phyloP scores from a whole-genome alignment of 257 asterid genomes.

The Lantana camara region DNA sequence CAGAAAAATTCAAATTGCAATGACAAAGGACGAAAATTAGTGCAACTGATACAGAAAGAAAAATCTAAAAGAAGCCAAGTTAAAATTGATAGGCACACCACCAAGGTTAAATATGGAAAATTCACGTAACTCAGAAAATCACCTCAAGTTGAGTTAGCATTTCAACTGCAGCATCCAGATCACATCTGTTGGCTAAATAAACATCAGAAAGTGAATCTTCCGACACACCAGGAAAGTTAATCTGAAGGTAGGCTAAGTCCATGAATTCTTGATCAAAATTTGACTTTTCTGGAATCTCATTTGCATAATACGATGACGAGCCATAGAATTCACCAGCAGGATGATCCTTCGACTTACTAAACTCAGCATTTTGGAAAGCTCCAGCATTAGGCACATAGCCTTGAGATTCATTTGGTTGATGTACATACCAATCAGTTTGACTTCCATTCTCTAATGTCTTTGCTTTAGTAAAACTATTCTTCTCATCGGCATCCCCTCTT shows the following conservation, averaged over 20 bases:
- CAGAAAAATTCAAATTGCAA: neutral
- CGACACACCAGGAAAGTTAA: slow-evolving; percentile 56
- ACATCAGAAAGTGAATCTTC: slow-evolving; percentile 59
- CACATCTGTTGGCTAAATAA: slow-evolving; percentile 49
- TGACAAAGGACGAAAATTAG: neutral
- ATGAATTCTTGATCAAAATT: slow-evolving; percentile 41
- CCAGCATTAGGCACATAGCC: slow-evolving; percentile 5
- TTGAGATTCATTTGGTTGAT: slow-evolving; percentile 27
- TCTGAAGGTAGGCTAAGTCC: slow-evolving; percentile 54
- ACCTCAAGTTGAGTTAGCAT: slow-evolving; percentile 68
- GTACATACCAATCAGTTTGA: slow-evolving; percentile 33
- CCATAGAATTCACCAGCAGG: slow-evolving; percentile 35
- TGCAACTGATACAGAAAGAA: too few species aligned
- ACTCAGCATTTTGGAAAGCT: slow-evolving; percentile 25
- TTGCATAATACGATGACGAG: slow-evolving; percentile 35
- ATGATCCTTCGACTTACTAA: slow-evolving; percentile 33
- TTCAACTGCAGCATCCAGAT: slow-evolving; percentile 56
- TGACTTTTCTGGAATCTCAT: slow-evolving; percentile 33
- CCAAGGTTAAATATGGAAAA: neutral
- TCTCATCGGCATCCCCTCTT: slow-evolving; percentile 42
- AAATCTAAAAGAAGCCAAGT: too few species aligned
- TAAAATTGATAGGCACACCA: neutral
- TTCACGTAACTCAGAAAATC: slow-evolving; percentile 8
- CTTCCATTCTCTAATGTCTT: slow-evolving; percentile 34
- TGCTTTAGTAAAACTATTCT: slow-evolving; percentile 27